Conservation (phyloP, 371 early-diverging fungal species). For the Apophysomyces trapeziformis region DNA sequence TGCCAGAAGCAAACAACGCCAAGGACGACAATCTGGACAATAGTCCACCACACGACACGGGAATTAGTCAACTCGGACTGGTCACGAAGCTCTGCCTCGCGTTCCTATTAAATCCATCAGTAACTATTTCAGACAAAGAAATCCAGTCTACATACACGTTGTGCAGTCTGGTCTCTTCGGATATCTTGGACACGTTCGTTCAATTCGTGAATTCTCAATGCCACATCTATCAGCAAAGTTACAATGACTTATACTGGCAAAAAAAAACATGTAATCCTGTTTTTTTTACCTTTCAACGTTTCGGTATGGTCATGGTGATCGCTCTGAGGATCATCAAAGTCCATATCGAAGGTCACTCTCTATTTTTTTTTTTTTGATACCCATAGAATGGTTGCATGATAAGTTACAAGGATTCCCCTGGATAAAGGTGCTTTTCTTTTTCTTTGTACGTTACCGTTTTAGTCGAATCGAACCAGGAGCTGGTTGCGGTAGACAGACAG, state of each 20-base stretch:
- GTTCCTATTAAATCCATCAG: constrained; percentile 58
- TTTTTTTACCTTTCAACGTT: constrained; percentile 56
- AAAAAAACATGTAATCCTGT: too few species aligned
- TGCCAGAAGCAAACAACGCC: constrained; percentile 91
- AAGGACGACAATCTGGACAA: constrained; percentile 82
- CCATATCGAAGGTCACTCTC: constrained; percentile 74
- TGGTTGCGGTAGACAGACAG: constrained; percentile 72
- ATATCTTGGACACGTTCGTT: constrained; percentile 84
- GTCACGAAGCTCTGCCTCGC: constrained; percentile 90
- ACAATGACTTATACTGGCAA: too few species aligned
- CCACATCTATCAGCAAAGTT: constrained; percentile 56
- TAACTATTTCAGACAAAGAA: not conserved
- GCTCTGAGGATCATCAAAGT: constrained; percentile 72
- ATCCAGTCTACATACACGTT: constrained; percentile 66
- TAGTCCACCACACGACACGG: constrained; percentile 87
- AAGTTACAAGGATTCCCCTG: too few species aligned
- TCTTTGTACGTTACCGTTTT: constrained; percentile 48
- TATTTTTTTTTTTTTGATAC: constrained; percentile 6
- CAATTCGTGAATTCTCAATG: constrained; percentile 75
- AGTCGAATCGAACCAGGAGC: constrained; percentile 62
- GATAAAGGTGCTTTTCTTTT: not conserved
- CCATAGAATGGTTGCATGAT: not conserved
- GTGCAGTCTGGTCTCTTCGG: constrained; percentile 87
- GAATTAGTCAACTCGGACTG: constrained; percentile 83
- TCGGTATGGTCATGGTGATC: constrained; percentile 64